Evolutionary conservation across 352 stramenopile genomes (phyloP).

Genomic region (Aphanomyces cochlioides): DNA sequence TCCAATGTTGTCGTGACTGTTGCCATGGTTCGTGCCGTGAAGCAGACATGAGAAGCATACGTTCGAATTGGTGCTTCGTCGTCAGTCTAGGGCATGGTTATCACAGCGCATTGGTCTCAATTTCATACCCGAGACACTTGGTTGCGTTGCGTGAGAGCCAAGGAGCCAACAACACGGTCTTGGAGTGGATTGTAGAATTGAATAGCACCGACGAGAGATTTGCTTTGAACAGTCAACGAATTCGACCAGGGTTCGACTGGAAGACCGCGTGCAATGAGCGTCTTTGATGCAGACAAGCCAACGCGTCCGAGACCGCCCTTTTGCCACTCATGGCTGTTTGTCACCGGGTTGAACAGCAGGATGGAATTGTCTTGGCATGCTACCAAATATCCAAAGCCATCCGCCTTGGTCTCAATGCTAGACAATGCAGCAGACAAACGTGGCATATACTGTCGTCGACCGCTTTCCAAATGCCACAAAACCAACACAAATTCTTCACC

Average conservation of each 20-base stretch:
- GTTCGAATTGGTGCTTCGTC: constrained; percentile 26
- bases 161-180: constrained; percentile 64
- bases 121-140: constrained; percentile 55
- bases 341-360: constrained; percentile 82
- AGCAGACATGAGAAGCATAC: constrained; percentile 21
- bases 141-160: constrained; percentile 76
- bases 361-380: constrained; percentile 59
- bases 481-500: constrained; percentile 86
- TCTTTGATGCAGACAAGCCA: constrained; percentile 39
- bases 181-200: constrained; percentile 83
- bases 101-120: not conserved
- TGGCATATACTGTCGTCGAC: constrained; percentile 68
- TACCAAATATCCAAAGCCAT: constrained; percentile 61
- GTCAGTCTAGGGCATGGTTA: constrained; percentile 15
- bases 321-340: constrained; percentile 72
- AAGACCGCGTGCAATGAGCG: constrained; percentile 52
- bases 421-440: constrained; percentile 62
- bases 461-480: constrained; percentile 79
- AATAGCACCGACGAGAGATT: constrained; percentile 54
- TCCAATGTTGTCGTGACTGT: constrained; percentile 21
- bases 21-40: constrained; percentile 32
- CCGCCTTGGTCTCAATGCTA: constrained; percentile 48
- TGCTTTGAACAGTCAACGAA: constrained; percentile 59
- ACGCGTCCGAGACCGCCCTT: constrained; percentile 56
- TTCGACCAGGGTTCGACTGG: constrained; percentile 59